Percentiles rank a stretch among this genome's conserved stretches.
These are phyloP conservation scores for Trichoderma sp. DNA, from an alignment of 2,329 filamentous ascomycete species.

Conservation along the genomic window DNA sequence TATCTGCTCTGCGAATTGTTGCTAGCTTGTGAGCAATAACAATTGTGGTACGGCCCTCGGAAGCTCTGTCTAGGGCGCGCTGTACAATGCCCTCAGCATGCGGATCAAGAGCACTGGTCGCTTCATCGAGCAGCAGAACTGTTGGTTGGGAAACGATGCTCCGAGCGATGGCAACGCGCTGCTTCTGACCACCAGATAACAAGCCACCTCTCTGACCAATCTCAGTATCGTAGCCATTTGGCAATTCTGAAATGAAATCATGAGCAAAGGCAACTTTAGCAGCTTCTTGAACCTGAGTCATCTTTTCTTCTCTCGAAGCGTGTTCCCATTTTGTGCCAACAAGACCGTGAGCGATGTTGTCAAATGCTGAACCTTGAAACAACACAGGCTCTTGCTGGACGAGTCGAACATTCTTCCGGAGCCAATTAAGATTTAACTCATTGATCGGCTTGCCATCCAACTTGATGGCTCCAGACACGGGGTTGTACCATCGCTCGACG, in stretches of 20 bases:
- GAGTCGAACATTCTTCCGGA: conserved; percentile 42
- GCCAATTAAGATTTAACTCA: conserved; percentile 43
- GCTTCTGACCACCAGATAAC: conserved; percentile 66
- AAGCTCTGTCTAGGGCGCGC: conserved; percentile 53
- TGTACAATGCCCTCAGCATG: conserved; percentile 53
- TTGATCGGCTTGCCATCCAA: conserved; percentile 41
- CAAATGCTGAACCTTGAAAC: conserved; percentile 52
- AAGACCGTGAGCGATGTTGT: conserved; percentile 57
- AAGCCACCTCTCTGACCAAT: conserved; percentile 65
- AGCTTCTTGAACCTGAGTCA: conserved; percentile 47
- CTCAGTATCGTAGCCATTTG: conserved; percentile 52
- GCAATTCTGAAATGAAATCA: conserved; percentile 52
- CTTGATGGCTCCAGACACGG: conserved; percentile 38
- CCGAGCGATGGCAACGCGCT: conserved; percentile 62
- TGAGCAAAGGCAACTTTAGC: conserved; percentile 53
- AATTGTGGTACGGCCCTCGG: conserved; percentile 60
- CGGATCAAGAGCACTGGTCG: conserved; percentile 57
- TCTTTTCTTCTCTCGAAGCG: conserved; percentile 44
- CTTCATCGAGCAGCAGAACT: conserved; percentile 67
- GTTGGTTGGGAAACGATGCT: conserved; percentile 45
- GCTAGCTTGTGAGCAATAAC: conserved; percentile 62
- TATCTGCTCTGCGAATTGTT: conserved; percentile 60
- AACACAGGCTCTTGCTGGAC: conserved; percentile 49
- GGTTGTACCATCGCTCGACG: conserved; percentile 45
- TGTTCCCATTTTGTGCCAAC: conserved; percentile 44